Percentiles rank a stretch among this genome's conserved stretches.
phyloP scores from a whole-genome alignment of 768 basidiomycete genomes.

The Tricholoma bakamatsutake region DNA sequence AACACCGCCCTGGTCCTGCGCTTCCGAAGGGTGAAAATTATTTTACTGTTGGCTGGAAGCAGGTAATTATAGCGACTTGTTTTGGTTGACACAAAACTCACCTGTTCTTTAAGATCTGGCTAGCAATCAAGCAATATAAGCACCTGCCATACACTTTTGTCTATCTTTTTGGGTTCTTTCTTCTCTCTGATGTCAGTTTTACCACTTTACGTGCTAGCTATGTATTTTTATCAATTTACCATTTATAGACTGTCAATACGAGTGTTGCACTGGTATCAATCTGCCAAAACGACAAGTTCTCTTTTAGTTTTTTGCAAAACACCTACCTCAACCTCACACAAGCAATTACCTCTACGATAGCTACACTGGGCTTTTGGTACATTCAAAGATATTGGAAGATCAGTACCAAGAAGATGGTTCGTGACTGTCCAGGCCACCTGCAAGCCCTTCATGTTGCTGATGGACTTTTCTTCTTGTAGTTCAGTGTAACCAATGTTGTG shows the following conservation, averaged over 20 bases:
- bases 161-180: slow-evolving; percentile 71
- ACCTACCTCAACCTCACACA: slow-evolving; percentile 76
- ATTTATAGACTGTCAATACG: slow-evolving; percentile 66
- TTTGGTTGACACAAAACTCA: neutral
- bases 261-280: slow-evolving; percentile 70
- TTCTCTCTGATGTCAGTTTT: slow-evolving; percentile 61
- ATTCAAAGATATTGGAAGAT: slow-evolving; percentile 77
- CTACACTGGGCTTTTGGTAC: slow-evolving; percentile 78
- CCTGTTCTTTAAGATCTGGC: slow-evolving; percentile 56
- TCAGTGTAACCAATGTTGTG: slow-evolving; percentile 69
- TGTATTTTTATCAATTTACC: neutral
- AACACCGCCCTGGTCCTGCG: slow-evolving; percentile 73
- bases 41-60: slow-evolving; percentile 82
- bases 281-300: slow-evolving; percentile 77
- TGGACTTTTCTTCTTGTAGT: slow-evolving; percentile 33
- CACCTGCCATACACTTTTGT: slow-evolving; percentile 77
- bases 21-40: slow-evolving; percentile 75
- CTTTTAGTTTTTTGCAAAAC: slow-evolving; percentile 75
- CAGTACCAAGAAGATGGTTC: slow-evolving; percentile 74
- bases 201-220: neutral
- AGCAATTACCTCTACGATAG: slow-evolving; percentile 66
- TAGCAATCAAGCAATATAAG: slow-evolving; percentile 68
- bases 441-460: neutral
- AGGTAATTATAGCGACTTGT: slow-evolving; percentile 34
- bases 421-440: slow-evolving; percentile 4